A percentile compares a stretch with the other conserved stretches of the same genome.
phyloP scores from a whole-genome alignment of 768 basidiomycete genomes.

The Piloderma croceum region DNA sequence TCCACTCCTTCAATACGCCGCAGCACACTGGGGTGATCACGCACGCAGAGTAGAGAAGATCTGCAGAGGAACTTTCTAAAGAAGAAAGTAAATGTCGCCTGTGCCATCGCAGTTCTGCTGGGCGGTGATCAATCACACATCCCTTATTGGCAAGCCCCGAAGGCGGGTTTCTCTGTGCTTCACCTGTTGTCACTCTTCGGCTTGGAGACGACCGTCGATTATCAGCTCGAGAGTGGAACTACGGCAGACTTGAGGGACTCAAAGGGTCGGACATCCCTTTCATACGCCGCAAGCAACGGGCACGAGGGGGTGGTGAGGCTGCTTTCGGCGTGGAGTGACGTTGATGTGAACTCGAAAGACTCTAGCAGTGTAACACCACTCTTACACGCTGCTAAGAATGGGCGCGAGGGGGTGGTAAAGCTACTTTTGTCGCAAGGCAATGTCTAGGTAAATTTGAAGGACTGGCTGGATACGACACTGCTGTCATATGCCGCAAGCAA shows the following conservation, averaged over 20 bases:
- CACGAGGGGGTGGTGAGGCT: neutral
- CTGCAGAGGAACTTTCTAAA: neutral
- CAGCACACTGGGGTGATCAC: constrained; percentile 5
- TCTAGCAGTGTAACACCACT: neutral
- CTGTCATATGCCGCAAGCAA: constrained; percentile 6
- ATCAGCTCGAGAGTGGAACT: constrained; percentile 5
- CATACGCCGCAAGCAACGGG: neutral
- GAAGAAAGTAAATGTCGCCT: too few species aligned
- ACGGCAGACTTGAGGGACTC: constrained; percentile 1
- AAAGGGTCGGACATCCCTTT: constrained; percentile 6
- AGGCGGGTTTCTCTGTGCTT: constrained; percentile 3
- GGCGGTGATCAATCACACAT: too few species aligned
- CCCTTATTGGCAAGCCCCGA: too few species aligned
- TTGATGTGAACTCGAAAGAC: neutral
- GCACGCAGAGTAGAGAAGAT: constrained; percentile 2
- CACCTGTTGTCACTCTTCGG: constrained; percentile 6
- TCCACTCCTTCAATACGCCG: constrained; percentile 7
- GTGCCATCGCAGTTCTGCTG: too few species aligned
- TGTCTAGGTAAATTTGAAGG: neutral
- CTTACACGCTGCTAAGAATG: neutral
- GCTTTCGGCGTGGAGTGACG: neutral
- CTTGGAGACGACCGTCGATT: neutral
- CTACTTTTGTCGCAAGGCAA: neutral
- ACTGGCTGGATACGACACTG: constrained; percentile 1
- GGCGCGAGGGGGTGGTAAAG: neutral